A percentile compares a stretch with the other conserved stretches of the same genome.
These are phyloP conservation scores for Brasenia schreberi DNA, from an alignment of 164 flowering plant species.

Conservation along the genomic window DNA sequence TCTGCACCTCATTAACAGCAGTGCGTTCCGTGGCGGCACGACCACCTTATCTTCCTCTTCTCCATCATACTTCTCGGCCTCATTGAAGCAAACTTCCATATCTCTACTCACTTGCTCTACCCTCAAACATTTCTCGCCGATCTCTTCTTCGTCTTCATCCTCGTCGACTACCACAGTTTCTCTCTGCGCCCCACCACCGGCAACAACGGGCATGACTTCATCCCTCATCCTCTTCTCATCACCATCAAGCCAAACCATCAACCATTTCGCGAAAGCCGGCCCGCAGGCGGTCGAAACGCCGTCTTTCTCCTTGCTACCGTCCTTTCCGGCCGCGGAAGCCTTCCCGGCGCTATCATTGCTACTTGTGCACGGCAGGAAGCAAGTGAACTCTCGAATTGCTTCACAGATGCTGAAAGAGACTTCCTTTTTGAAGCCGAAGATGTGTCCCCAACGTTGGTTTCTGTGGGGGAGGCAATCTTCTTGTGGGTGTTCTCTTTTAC, in stretches of 20 bases:
- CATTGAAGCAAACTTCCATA: background rate
- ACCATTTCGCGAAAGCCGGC: conserved; percentile 47
- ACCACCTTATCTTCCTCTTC: conserved; percentile 2
- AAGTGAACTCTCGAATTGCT: conserved; percentile 64
- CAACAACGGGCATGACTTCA: conserved; percentile 23
- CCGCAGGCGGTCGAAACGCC: conserved; percentile 31
- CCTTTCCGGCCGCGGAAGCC: conserved; percentile 15
- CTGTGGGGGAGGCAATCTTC: conserved; percentile 34
- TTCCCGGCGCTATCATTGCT: background rate
- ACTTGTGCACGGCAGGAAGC: conserved; percentile 45
- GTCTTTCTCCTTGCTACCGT: conserved; percentile 11
- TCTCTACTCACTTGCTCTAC: background rate
- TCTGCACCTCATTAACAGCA: conserved; percentile 86
- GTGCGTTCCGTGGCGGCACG: conserved; percentile 80
- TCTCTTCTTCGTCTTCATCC: conserved; percentile 15
- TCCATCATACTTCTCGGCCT: background rate
- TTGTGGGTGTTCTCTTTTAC: conserved; percentile 15
- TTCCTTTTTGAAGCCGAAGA: conserved; percentile 1
- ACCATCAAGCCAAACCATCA: conserved; percentile 45
- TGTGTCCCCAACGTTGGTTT: conserved; percentile 77
- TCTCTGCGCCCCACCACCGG: background rate
- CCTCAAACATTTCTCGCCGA: conserved; percentile 1
- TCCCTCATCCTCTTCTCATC: conserved; percentile 33
- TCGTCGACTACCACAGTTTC: background rate
- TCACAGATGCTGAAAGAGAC: conserved; percentile 76